A percentile compares a stretch with the other conserved stretches of the same genome.
These are phyloP conservation scores for Fusarium sp. DNA, from an alignment of 2,329 filamentous ascomycete species.

Conservation along the genomic window DNA sequence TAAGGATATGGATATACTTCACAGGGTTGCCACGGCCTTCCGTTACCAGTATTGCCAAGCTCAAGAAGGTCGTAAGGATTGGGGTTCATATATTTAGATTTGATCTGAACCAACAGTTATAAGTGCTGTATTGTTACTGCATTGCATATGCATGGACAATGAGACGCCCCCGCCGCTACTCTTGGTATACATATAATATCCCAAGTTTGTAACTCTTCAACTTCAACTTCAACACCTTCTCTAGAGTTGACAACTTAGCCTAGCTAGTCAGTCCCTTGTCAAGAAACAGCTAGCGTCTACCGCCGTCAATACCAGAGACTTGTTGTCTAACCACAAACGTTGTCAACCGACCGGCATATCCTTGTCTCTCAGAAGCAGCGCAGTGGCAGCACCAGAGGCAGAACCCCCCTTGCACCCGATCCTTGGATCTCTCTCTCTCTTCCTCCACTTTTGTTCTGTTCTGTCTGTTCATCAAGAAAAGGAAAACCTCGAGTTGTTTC, in stretches of 20 bases:
- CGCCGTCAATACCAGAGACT: constrained; percentile 22
- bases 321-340: constrained; percentile 40
- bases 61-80: not conserved
- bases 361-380: constrained; percentile 11
- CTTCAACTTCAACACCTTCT: not conserved
- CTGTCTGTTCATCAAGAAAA: constrained; percentile 6
- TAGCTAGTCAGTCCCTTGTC: constrained; percentile 11
- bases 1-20: not conserved
- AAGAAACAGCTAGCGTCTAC: constrained; percentile 34
- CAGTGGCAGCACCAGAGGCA: not conserved
- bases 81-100: not conserved
- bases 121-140: not conserved
- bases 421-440: constrained; percentile 22
- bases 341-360: constrained; percentile 35
- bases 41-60: constrained; percentile 20
- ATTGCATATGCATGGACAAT: not conserved
- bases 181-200: not conserved
- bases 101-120: not conserved
- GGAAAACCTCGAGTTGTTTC: not conserved
- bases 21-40: constrained; percentile 5
- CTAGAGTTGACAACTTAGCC: not conserved
- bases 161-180: not conserved
- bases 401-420: constrained; percentile 13
- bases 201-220: not conserved
- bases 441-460: constrained; percentile 34